phyloP scores from a whole-genome alignment of 2,329 filamentous ascomycete species.

The Ophiocordyceps robertsii region DNA sequence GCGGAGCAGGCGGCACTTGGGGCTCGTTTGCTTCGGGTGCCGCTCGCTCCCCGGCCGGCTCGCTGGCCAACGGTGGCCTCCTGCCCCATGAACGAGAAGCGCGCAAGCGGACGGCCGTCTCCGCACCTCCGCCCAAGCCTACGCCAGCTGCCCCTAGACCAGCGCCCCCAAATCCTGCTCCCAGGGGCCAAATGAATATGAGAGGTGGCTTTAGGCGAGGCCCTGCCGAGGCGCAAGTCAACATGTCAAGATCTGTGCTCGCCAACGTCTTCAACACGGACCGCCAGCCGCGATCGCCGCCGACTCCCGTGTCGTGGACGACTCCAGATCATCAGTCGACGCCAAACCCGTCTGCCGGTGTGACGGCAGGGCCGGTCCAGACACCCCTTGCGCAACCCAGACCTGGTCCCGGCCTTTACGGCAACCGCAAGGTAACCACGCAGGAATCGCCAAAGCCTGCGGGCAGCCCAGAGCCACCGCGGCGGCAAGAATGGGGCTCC shows the following conservation, averaged over 20 bases:
- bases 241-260: slow-evolving; percentile 15
- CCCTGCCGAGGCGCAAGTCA: slow-evolving; percentile 1
- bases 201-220: neutral
- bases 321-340: slow-evolving; percentile 3
- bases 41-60: slow-evolving; percentile 1
- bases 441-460: slow-evolving; percentile 1
- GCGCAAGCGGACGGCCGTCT: slow-evolving; percentile 12
- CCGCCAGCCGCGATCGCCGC: slow-evolving; percentile 10
- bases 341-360: neutral
- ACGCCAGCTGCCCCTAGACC: neutral
- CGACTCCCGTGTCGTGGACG: slow-evolving; percentile 14
- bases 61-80: slow-evolving; percentile 9
- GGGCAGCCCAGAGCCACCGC: neutral
- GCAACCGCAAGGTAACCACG: neutral
- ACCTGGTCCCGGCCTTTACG: neutral
- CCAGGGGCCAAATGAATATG: no score
- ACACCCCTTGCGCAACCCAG: neutral
- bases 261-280: slow-evolving; percentile 19
- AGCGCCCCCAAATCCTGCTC: no score
- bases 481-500: neutral
- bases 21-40: slow-evolving; percentile 7
- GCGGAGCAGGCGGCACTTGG: slow-evolving; percentile 4
- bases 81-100: slow-evolving; percentile 26
- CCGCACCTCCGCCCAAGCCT: neutral
- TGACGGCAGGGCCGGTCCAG: neutral